Base-by-base conservation (phyloP, 2,329 filamentous ascomycete genomes). In the Magnaporthiopsis incrustans region DNA sequence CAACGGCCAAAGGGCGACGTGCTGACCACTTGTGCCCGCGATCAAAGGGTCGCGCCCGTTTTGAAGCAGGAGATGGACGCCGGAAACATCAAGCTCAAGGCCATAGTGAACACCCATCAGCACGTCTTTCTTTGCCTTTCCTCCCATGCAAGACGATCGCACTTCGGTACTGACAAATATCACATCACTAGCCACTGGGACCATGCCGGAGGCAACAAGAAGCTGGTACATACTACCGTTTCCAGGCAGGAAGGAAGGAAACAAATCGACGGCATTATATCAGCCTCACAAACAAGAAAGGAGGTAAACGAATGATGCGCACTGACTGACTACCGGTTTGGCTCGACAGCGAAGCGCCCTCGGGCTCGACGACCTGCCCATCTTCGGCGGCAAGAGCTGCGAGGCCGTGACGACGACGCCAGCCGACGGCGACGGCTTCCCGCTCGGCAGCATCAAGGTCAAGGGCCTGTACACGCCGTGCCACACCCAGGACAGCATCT, bases 401-500 rank as follows among this genome's bases (percentile, higher is more conserved):
- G 83, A 89, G 67, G 85, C 85, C 30, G 94, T 97, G 60, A 92
- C 88, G 30, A 82, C 82, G 70, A 96, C 89, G 0, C 94, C 94
- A 0, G 77, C 78, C 3, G 85, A 98, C 74, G 86, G 88, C 56
- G 86, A 91, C 68, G 85, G 81, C 3, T 97, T 97, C 81, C 89
- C 85, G 67, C 86, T 99, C 67, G 95, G 95, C 64, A 83, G 84
- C 69, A 95, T 99, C 75, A 83, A 84, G 18, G 89, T 97, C 65
- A 94, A 85, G 73, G 90, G 91, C 30, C 80, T 98, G n/a, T 90
- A 98, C 77, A 99, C 95, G 15, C 95, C 95, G 1, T 99, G 95
- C 76, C 95, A 99, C 75, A 99, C 95, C 1, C 93, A 97, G 78
- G 95, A 99, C 78, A 97, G 93, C 76, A 97, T 99, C 74, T 99